Conservation (phyloP, 1,139 yeast species). For the Kurtzmaniella quercitrusa region DNA sequence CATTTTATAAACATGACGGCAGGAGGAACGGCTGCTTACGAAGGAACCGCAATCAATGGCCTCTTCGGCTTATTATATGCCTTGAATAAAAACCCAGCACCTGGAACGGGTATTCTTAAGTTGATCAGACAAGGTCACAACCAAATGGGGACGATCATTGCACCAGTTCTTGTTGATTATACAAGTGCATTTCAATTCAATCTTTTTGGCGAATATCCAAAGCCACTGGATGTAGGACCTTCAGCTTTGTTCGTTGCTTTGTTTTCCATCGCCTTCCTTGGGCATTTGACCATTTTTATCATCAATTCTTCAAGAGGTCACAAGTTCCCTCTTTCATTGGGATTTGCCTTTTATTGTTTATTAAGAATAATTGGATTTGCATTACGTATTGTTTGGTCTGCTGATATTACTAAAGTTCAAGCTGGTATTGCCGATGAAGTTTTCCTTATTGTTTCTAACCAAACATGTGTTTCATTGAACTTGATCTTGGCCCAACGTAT, state of each 20-base stretch:
- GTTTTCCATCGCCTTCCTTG: slow-evolving; percentile 44
- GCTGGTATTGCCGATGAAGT: slow-evolving; percentile 61
- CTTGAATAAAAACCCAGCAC: slow-evolving; percentile 39
- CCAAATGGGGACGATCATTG: slow-evolving; percentile 28
- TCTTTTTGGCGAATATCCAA: slow-evolving; percentile 67
- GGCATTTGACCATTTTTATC: slow-evolving; percentile 48
- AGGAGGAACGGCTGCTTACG: not conserved
- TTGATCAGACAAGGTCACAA: slow-evolving; percentile 26
- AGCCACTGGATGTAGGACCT: slow-evolving; percentile 54
- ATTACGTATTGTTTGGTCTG: slow-evolving; percentile 57
- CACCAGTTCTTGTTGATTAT: slow-evolving; percentile 30
- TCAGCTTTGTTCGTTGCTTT: slow-evolving; percentile 54
- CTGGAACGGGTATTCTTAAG: slow-evolving; percentile 46
- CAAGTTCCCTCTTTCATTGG: slow-evolving; percentile 54
- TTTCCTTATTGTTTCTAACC: slow-evolving; percentile 53
- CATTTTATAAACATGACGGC: not conserved
- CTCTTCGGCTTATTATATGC: slow-evolving; percentile 27
- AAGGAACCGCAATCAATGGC: slow-evolving; percentile 24
- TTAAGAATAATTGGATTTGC: slow-evolving; percentile 59
- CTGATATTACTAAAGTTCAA: slow-evolving; percentile 39
- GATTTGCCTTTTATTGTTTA: slow-evolving; percentile 50
- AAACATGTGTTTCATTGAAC: slow-evolving; percentile 53
- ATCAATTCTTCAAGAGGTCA: slow-evolving; percentile 59
- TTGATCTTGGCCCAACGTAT: slow-evolving; percentile 71
- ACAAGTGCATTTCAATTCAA: slow-evolving; percentile 42